Percentiles rank a stretch among this genome's conserved stretches.
phyloP scores from a whole-genome alignment of 2,329 filamentous ascomycete species.

The Pyrenophora teres region DNA sequence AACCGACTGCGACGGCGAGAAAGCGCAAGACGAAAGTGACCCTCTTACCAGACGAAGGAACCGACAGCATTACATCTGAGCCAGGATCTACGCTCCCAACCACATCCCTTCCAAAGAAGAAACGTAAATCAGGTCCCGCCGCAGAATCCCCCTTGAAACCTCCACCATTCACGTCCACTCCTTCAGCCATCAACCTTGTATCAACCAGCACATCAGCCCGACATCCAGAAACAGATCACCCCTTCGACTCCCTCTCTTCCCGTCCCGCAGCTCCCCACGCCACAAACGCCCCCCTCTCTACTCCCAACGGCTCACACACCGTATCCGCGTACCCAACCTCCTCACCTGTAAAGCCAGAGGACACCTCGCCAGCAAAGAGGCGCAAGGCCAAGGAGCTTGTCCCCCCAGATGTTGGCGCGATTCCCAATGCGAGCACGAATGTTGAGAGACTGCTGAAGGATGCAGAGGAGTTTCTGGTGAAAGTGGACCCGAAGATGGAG shows the following conservation, averaged over 20 bases:
- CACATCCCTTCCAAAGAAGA: conserved; percentile 44
- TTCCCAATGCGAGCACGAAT: conserved; percentile 56
- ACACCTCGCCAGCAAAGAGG: conserved; percentile 50
- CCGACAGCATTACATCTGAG: not conserved
- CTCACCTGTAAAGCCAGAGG: conserved; percentile 39
- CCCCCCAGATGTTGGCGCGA: conserved; percentile 38
- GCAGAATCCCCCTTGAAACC: conserved; percentile 24
- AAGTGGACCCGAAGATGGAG: conserved; percentile 72
- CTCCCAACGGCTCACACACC: conserved; percentile 69
- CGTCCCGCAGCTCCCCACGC: conserved; percentile 66
- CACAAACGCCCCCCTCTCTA: conserved; percentile 73
- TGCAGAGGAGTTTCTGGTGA: conserved; percentile 74
- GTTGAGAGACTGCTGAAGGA: conserved; percentile 74
- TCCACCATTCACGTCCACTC: conserved; percentile 51
- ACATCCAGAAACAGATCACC: conserved; percentile 26
- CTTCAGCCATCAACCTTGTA: conserved; percentile 55
- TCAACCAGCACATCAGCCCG: conserved; percentile 22
- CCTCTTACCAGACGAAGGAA: conserved; percentile 1
- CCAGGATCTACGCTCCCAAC: conserved; percentile 11
- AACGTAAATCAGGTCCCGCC: conserved; percentile 18
- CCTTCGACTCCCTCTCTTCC: conserved; percentile 31
- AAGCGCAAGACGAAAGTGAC: conserved; percentile 31
- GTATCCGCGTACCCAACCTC: conserved; percentile 51
- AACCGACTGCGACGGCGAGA: conserved; percentile 20
- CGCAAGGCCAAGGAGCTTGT: conserved; percentile 46